phyloP scores from a whole-genome alignment of 495 filamentous ascomycete genomes.

The Emericellopsis terricola region DNA sequence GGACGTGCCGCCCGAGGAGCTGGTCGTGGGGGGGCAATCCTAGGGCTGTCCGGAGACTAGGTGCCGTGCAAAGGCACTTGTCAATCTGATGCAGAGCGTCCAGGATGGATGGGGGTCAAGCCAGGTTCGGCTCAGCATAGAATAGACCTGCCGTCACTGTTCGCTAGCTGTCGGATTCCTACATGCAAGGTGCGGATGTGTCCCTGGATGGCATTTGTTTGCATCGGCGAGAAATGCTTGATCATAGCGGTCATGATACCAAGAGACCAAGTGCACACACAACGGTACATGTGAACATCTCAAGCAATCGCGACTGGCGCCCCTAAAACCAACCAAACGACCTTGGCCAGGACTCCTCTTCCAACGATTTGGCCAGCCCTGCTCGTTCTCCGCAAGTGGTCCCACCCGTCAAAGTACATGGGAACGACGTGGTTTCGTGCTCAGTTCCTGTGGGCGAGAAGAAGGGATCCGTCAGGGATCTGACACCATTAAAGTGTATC shows the following conservation, averaged over 20 bases:
- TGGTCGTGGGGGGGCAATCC: no score
- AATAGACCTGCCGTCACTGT: no score
- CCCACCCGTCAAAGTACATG: conserved; percentile 35
- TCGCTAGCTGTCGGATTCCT: no score
- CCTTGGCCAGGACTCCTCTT: background rate
- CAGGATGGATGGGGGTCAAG: background rate
- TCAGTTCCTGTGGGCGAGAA: conserved; percentile 26
- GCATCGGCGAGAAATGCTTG: background rate
- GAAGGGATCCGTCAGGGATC: conserved; percentile 34
- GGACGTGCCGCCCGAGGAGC: conserved; percentile 12
- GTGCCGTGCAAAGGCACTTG: no score
- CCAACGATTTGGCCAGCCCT: background rate
- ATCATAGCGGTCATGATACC: background rate
- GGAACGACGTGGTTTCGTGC: conserved; percentile 29
- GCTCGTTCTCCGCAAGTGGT: conserved; percentile 22
- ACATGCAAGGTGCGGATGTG: background rate
- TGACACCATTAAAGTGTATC: conserved; percentile 25
- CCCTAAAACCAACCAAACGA: background rate
- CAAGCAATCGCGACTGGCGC: background rate
- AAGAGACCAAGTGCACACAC: background rate
- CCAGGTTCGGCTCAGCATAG: background rate
- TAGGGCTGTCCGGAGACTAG: no score
- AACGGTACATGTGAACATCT: background rate
- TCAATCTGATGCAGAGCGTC: no score
- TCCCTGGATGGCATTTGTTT: background rate